Percentiles rank a stretch among this genome's conserved stretches.
phyloP scores from a whole-genome alignment of 1,284 basidiomycete genomes.

The Moesziomyces sp. region DNA sequence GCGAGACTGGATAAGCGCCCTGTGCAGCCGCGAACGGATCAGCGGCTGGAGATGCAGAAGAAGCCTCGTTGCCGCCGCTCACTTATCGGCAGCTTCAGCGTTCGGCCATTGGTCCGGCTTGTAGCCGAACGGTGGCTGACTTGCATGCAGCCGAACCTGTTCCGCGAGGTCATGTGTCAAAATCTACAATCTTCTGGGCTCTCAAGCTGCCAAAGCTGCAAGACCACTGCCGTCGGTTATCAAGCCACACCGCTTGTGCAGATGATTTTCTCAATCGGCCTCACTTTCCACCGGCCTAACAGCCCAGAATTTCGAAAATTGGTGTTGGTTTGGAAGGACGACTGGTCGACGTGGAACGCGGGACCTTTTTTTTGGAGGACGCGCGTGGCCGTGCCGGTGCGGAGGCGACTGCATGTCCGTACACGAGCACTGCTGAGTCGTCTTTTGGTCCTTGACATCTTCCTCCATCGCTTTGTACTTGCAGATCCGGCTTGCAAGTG shows the following conservation, averaged over 20 bases:
- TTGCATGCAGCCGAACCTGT: no score
- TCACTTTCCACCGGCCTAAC: not conserved
- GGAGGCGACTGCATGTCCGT: not conserved
- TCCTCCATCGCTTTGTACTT: not conserved
- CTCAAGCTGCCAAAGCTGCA: no score
- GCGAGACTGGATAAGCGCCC: not conserved
- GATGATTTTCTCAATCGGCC: not conserved
- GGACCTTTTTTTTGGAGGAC: not conserved
- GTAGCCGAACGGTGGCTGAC: not conserved
- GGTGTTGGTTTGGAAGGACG: conserved; percentile 39
- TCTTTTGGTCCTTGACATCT: no score
- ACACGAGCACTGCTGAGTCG: no score
- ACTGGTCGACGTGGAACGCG: conserved; percentile 31
- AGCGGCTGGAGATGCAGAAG: not conserved
- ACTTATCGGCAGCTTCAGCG: not conserved
- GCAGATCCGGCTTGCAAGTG: not conserved
- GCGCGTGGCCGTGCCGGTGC: not conserved
- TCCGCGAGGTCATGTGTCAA: not conserved
- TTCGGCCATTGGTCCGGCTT: not conserved
- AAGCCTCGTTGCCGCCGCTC: not conserved
- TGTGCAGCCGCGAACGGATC: not conserved
- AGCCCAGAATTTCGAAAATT: not conserved
- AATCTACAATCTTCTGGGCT: no score
- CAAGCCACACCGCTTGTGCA: not conserved
- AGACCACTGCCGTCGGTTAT: no score